A percentile compares a stretch with the other conserved stretches of the same genome.
phyloP scores from a whole-genome alignment of 2,329 filamentous ascomycete species.

The Trichophyton rubrum region DNA sequence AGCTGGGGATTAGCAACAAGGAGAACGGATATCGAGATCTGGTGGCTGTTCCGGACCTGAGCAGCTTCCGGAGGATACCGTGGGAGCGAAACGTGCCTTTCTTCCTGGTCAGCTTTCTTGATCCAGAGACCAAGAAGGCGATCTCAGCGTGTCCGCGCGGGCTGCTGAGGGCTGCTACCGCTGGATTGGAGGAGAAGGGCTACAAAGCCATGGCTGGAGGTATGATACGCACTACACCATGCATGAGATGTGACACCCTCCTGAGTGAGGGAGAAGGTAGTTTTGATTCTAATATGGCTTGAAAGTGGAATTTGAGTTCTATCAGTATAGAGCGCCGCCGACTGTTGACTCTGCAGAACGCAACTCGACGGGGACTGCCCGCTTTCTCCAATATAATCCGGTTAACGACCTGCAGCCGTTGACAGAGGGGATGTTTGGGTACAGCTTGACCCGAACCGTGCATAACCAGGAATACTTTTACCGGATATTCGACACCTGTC shows the following conservation, averaged over 20 bases:
- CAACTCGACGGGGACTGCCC: slow-evolving; percentile 56
- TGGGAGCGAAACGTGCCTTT: slow-evolving; percentile 83
- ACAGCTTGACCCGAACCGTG: slow-evolving; percentile 72
- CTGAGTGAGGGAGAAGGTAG: neutral
- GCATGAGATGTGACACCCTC: neutral
- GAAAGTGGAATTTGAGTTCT: slow-evolving; percentile 88
- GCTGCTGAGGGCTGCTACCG: slow-evolving; percentile 54
- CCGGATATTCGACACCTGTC: slow-evolving; percentile 68
- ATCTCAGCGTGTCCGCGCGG: slow-evolving; percentile 70
- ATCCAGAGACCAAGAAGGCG: slow-evolving; percentile 61
- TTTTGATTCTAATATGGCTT: slow-evolving; percentile 3
- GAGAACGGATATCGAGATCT: slow-evolving; percentile 83
- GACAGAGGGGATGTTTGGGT: slow-evolving; percentile 93
- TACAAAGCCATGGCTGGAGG: slow-evolving; percentile 81
- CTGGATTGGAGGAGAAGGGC: slow-evolving; percentile 55
- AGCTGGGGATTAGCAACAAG: slow-evolving; percentile 77
- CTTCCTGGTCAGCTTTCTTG: slow-evolving; percentile 71
- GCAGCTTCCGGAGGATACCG: slow-evolving; percentile 68
- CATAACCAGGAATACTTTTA: slow-evolving; percentile 93
- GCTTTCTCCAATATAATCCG: slow-evolving; percentile 61
- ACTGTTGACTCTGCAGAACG: slow-evolving; percentile 38
- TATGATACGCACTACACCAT: slow-evolving; percentile 33
- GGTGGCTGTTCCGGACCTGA: slow-evolving; percentile 67
- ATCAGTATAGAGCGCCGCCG: slow-evolving; percentile 64
- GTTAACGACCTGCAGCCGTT: slow-evolving; percentile 61